Evolutionary conservation across 202 grass and related monocot species (phyloP).

Genomic region (Setaria italica): DNA sequence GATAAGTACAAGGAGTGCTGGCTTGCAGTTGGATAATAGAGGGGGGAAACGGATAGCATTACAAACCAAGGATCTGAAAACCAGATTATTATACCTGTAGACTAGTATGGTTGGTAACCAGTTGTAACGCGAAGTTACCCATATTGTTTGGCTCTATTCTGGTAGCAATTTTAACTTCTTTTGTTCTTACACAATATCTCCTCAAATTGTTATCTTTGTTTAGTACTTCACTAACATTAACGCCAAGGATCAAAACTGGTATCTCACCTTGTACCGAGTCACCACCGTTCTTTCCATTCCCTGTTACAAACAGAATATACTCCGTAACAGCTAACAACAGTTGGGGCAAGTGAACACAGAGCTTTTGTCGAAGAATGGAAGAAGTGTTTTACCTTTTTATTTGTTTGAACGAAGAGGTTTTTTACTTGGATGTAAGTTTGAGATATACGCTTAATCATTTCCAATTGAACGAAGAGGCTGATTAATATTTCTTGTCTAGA

Average conservation of each 20-base stretch:
- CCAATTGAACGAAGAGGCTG: too few species aligned
- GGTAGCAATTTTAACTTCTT: neutral
- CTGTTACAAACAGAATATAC: neutral
- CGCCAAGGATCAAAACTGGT: neutral
- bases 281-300: neutral
- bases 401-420: constrained; percentile 8
- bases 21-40: neutral
- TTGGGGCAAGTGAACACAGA: neutral
- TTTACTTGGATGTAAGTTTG: neutral
- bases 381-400: neutral
- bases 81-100: neutral
- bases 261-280: neutral
- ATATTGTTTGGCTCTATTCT: neutral
- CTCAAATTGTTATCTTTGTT: neutral
- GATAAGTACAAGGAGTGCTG: neutral
- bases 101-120: neutral
- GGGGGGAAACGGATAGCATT: neutral
- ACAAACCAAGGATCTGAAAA: neutral
- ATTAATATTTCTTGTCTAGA: neutral
- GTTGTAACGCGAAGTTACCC: neutral
- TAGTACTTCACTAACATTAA: neutral
- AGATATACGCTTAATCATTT: neutral
- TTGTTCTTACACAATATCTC: neutral
- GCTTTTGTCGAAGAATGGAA: neutral
- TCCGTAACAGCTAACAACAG: neutral